These are phyloP conservation scores for Eleusine coracana DNA, from an alignment of 176 grass and related monocot genomes.

Conservation along the genomic window DNA sequence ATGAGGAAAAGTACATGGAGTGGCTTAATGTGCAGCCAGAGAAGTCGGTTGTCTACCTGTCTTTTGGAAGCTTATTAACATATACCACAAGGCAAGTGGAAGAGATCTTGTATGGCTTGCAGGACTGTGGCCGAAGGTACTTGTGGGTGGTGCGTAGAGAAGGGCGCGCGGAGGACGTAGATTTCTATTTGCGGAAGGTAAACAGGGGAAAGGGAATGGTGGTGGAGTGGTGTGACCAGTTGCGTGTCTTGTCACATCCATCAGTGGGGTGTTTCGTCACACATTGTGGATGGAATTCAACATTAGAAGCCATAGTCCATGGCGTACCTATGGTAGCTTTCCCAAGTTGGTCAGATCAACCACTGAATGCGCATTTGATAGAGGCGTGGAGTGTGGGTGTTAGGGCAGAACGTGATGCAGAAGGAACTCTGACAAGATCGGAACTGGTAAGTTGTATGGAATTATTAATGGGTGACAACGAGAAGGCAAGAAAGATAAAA, in stretches of 20 bases:
- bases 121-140: conserved; percentile 18
- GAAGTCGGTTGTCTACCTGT: conserved; percentile 61
- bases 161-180: not conserved
- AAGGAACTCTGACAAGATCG: not conserved
- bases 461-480: not conserved
- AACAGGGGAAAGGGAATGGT: not conserved
- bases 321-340: conserved; percentile 32
- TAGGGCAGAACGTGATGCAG: not conserved
- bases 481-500: not conserved
- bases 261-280: conserved; percentile 54
- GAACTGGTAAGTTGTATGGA: not conserved
- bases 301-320: not conserved
- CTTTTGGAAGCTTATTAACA: conserved; percentile 53
- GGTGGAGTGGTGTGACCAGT: conserved; percentile 38
- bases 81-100: conserved; percentile 24
- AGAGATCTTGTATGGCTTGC: conserved; percentile 15
- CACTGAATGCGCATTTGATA: not conserved
- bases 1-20: conserved; percentile 38
- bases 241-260: conserved; percentile 26
- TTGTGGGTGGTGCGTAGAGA: conserved; percentile 22
- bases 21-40: conserved; percentile 44
- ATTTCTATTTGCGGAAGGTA: not conserved
- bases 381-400: not conserved
- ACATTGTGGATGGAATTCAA: conserved; percentile 68
- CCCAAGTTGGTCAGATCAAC: conserved; percentile 32